A percentile compares a stretch with the other conserved stretches of the same genome.
phyloP scores from a whole-genome alignment of 768 basidiomycete species.

The Boletellus ananas region DNA sequence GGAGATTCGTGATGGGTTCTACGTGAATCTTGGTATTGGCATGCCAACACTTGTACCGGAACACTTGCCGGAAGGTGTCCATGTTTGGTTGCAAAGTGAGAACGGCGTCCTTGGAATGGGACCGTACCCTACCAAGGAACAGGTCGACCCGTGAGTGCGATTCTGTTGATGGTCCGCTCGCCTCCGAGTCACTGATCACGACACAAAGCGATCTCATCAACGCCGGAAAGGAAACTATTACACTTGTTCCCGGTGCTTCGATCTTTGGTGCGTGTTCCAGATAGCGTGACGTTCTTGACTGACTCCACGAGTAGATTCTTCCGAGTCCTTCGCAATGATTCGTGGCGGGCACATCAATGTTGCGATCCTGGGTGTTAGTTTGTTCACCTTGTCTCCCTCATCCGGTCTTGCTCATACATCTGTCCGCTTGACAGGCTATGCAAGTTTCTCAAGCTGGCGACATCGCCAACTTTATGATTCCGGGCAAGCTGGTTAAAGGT shows the following conservation, averaged over 20 bases:
- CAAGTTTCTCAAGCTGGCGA: constrained; percentile 92
- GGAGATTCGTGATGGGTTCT: constrained; percentile 84
- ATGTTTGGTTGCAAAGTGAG: constrained; percentile 90
- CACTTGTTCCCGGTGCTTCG: constrained; percentile 86
- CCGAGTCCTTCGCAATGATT: constrained; percentile 97
- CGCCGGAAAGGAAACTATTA: constrained; percentile 93
- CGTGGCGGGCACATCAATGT: constrained; percentile 94
- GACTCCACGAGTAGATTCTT: constrained; percentile 50
- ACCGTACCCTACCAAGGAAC: constrained; percentile 78
- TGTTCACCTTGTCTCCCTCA: neutral
- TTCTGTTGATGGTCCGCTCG: neutral
- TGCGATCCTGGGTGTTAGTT: constrained; percentile 82
- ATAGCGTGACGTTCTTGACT: neutral
- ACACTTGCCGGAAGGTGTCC: constrained; percentile 64
- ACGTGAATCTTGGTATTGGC: constrained; percentile 87
- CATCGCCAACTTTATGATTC: constrained; percentile 98
- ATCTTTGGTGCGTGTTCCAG: constrained; percentile 64
- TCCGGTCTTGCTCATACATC: constrained; percentile 1
- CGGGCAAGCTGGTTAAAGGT: constrained; percentile 88
- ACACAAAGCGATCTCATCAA: constrained; percentile 78
- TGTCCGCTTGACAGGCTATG: constrained; percentile 63
- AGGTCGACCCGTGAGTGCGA: constrained; percentile 70
- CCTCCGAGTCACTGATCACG: constrained; percentile 1
- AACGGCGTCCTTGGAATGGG: constrained; percentile 89
- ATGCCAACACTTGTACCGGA: constrained; percentile 90